Base-by-base conservation (phyloP, 2,329 filamentous ascomycete genomes). In the Paradendryphiella salina region DNA sequence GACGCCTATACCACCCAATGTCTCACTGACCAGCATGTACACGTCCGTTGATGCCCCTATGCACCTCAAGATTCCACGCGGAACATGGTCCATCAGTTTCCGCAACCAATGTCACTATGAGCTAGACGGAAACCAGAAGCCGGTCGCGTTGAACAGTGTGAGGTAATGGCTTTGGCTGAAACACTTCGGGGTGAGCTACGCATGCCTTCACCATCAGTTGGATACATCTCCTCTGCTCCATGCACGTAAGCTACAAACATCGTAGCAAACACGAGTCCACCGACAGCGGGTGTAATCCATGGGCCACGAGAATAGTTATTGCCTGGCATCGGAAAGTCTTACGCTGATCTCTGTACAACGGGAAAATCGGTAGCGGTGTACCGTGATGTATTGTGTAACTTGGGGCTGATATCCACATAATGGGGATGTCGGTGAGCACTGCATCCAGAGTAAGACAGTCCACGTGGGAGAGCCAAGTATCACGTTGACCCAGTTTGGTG, bases 191-290 rank as follows among this genome's bases (percentile, higher is more conserved):
- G 37, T 10, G 21, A 33, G 21, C 13, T 14, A 39, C 6, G 18
- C 23, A 18, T 11, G 9, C 9, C 15, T 15, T 21, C 38, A 32
- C 29, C 17, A 31, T 42, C 23, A 32, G 17, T 42, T 42, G 23
- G 21, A 31, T 42, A 32, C 26, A 48, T 17, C n/a, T 31, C 21
- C 31, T 23, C 21, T n/a, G 26, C 38, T 31, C 17, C 15, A 35
- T 43, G 38, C 46, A 48, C 32, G 37, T 31, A 15, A 37, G 38
- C 46, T 42, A 29, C 36, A 15, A 15, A 23, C n/a, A 48, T 43
- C 17, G 38, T 20, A 31, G 46, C 23, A 43, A 11, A 36, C 18
- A 42, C 23, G 38, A 41, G 10, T 18, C 35, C 3, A 15, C 14
- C 6, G 37, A 15, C 29, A 29, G 38, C 32, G 33, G 32, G 23